A percentile compares a stretch with the other conserved stretches of the same genome.
Evolutionary conservation across 805 yeast species (phyloP).

Genomic region (Wickerhamiella azyma): DNA sequence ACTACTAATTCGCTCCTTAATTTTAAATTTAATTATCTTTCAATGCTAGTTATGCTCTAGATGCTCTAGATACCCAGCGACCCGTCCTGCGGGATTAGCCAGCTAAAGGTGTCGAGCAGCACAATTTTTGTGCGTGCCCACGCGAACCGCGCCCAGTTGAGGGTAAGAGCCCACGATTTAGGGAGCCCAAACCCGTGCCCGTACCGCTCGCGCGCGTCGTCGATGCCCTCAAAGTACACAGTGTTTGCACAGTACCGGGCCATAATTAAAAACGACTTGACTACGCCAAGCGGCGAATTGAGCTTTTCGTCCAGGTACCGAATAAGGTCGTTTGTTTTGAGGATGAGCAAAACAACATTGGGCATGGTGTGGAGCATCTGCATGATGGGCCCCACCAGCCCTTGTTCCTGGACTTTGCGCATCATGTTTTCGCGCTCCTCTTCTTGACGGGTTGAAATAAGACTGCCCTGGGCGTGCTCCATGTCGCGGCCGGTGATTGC

Average conservation of each 20-base stretch:
- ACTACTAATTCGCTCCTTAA: neutral
- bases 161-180: slow-evolving; percentile 2
- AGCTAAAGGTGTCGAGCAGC: neutral
- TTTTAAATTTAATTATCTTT: neutral
- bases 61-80: neutral
- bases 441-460: slow-evolving; percentile 37
- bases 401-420: slow-evolving; percentile 42
- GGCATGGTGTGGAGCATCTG: slow-evolving; percentile 67
- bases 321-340: slow-evolving; percentile 89
- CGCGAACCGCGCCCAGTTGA: slow-evolving; percentile 1
- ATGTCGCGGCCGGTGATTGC: slow-evolving; percentile 93
- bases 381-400: slow-evolving; percentile 65
- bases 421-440: slow-evolving; percentile 62
- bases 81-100: slow-evolving; percentile 1
- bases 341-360: slow-evolving; percentile 64
- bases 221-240: slow-evolving; percentile 55
- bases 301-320: slow-evolving; percentile 76
- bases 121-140: neutral
- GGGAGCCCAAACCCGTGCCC: slow-evolving; percentile 3
- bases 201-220: slow-evolving; percentile 22
- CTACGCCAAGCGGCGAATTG: slow-evolving; percentile 72
- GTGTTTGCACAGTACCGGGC: slow-evolving; percentile 78
- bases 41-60: slow-evolving; percentile 18
- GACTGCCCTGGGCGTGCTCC: slow-evolving; percentile 54
- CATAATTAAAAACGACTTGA: slow-evolving; percentile 76